Evolutionary conservation across 148 eudicot species (phyloP), one percentile per base, ranked within the genome.

Genomic region (Persicaria tinctoria): DNA sequence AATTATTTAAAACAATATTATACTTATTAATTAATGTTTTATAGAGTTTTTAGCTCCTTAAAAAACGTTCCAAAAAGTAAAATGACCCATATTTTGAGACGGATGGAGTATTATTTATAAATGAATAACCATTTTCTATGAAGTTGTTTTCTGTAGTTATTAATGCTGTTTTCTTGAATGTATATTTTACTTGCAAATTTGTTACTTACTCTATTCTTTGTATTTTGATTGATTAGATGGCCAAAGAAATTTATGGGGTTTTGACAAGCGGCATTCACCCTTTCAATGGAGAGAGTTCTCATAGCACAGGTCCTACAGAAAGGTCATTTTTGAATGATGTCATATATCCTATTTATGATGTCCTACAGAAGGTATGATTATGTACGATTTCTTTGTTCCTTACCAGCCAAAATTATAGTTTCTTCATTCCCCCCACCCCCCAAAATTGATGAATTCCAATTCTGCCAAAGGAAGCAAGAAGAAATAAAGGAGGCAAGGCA

Each of bases 291-390:
- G 91, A 83, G 77, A 68, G 82, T 75, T 32, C 41, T 32, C 88
- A 85, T 78, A 71, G 81, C 76, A 79, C 77, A 73, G 74, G 76
- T 32, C 87, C 62, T 77, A 79, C 75, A 46, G 93, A 85, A 76
- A 93, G 88, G 75, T 77, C 88, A 45, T 95, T 95, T 84, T 77
- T 95, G 77, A 79, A 76, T 83, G 84, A 85, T 68, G 90, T 90
- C 81, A 85, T 95, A 77, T 73, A 87, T 54, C 99, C 99, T 78
- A 89, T 95, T 46, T 95, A 90, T 76, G 94, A 88, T 51, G 99
- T 95, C 79, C 63, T 95, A 77, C 85, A 74, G n/a, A 86, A 84
- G 97, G 99, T 90, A 85, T 49, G 50, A 69, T 20, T 70, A 73
- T 18, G 41, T 68, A n/a, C 63, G 27, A 38, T 73, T 46, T 46